These are phyloP conservation scores for Agrocybe pediades DNA, from an alignment of 768 basidiomycete species.

Conservation along the genomic window DNA sequence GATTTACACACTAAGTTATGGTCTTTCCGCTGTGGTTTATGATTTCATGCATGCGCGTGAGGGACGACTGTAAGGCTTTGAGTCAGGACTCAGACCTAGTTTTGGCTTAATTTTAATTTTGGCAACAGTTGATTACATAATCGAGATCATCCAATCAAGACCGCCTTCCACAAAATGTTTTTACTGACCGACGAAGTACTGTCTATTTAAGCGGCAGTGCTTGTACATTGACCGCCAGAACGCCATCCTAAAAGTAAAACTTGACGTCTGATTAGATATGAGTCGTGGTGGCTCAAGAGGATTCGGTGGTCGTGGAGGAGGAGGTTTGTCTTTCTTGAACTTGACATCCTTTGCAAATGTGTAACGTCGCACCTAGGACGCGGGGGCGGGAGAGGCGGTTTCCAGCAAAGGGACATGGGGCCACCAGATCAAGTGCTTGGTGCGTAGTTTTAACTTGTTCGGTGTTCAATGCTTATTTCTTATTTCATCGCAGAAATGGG, in stretches of 20 bases:
- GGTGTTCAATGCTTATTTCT: not conserved
- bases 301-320: conserved; percentile 58
- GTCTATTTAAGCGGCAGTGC: not conserved
- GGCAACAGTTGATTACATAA: conserved; percentile 1
- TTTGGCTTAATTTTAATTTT: too few species aligned
- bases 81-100: too few species aligned
- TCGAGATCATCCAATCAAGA: conserved; percentile 4
- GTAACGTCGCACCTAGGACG: conserved; percentile 36
- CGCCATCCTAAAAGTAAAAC: not conserved
- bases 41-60: too few species aligned
- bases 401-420: conserved; percentile 69
- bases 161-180: conserved; percentile 3
- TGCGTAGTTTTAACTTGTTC: conserved; percentile 26
- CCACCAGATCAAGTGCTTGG: conserved; percentile 83
- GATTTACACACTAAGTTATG: not conserved
- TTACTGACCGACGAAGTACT: not conserved
- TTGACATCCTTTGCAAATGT: conserved; percentile 5
- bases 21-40: too few species aligned
- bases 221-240: not conserved
- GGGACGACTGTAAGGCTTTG: too few species aligned
- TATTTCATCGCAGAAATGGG: conserved; percentile 73
- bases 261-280: conserved; percentile 10
- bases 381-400: conserved; percentile 71
- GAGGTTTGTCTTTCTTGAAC: conserved; percentile 32
- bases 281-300: conserved; percentile 55